These are phyloP conservation scores for Pichia manshurica DNA, from an alignment of 805 yeast genomes.

Conservation along the genomic window DNA sequence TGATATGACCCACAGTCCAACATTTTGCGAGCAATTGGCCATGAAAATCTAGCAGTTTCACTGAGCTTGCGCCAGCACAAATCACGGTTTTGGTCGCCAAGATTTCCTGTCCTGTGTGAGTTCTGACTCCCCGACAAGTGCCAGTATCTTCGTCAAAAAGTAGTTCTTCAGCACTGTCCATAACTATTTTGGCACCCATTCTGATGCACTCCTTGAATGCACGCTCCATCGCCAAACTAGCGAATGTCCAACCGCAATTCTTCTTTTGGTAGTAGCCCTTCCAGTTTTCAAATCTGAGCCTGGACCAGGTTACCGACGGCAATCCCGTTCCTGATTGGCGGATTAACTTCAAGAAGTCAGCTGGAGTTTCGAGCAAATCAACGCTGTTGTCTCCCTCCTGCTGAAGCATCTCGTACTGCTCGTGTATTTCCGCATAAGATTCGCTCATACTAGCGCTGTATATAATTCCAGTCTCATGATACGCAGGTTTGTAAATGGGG, in stretches of 20 bases:
- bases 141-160: not conserved
- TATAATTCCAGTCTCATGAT: constrained; percentile 1
- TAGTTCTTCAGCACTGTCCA: not conserved
- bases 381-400: not conserved
- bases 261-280: not conserved
- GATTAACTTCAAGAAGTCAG: not conserved
- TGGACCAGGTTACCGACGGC: too few relatives aligned
- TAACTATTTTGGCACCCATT: not conserved
- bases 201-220: not conserved
- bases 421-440: not conserved
- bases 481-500: not conserved
- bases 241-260: constrained; percentile 1
- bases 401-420: not conserved
- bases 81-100: not conserved
- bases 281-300: not conserved
- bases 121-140: not conserved
- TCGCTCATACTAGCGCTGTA: not conserved
- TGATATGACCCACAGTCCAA: constrained; percentile 2
- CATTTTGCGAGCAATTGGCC: not conserved
- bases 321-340: too few relatives aligned
- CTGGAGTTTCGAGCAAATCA: not conserved
- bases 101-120: not conserved
- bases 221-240: not conserved
- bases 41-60: not conserved
- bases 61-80: not conserved